Percentiles rank a stretch among this genome's conserved stretches.
Evolutionary conservation across 192 early-diverging fungal genomes (phyloP).

Genomic region (Oehlia diaphana): DNA sequence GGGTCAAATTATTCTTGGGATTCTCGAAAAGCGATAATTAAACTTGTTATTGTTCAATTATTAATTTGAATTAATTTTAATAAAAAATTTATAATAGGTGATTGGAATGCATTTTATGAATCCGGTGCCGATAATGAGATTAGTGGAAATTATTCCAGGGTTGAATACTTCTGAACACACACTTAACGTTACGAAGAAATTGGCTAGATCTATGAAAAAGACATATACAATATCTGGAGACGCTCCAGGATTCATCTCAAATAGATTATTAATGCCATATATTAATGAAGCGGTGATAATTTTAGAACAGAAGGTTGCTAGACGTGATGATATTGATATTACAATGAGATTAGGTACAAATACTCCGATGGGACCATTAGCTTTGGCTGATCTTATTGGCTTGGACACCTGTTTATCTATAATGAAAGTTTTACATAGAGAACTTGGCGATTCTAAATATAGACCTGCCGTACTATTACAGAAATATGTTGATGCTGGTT

Average conservation of each 20-base stretch:
- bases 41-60: no score
- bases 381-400: constrained; percentile 97
- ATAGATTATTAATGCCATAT: constrained; percentile 97
- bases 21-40: not conserved
- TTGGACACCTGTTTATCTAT: constrained; percentile 97
- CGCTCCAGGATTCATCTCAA: constrained; percentile 96
- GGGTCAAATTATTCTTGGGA: not conserved
- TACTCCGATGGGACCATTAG: constrained; percentile 96
- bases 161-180: constrained; percentile 77
- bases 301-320: constrained; percentile 83
- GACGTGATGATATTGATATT: constrained; percentile 93
- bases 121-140: constrained; percentile 93
- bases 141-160: constrained; percentile 96
- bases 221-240: constrained; percentile 85
- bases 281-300: constrained; percentile 95
- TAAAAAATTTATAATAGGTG: constrained; percentile 50
- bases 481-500: constrained; percentile 96
- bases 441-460: constrained; percentile 95
- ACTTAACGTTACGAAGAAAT: constrained; percentile 66
- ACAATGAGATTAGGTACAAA: constrained; percentile 99
- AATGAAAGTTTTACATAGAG: constrained; percentile 89
- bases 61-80: not conserved
- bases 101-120: constrained; percentile 99
- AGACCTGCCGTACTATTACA: constrained; percentile 87
- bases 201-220: constrained; percentile 90